These are phyloP conservation scores for Fusarium robinianum DNA, from an alignment of 2,329 filamentous ascomycete genomes.

Conservation along the genomic window DNA sequence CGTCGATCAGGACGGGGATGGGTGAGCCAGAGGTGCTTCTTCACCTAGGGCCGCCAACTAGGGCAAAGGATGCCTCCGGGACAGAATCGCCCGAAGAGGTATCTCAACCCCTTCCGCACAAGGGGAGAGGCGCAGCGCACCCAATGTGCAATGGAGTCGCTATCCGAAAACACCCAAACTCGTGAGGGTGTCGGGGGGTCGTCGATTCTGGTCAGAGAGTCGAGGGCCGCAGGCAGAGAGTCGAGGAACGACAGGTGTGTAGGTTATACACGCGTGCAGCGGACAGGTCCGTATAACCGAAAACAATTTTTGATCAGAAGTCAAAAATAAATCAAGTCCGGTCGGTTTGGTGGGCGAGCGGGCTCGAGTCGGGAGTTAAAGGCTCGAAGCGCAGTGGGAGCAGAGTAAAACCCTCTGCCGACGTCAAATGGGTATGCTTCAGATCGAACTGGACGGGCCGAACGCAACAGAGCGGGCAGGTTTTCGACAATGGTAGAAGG, in stretches of 20 bases:
- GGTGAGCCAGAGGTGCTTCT: slow-evolving; percentile 26
- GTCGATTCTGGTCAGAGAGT: slow-evolving; percentile 15
- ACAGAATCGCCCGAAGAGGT: slow-evolving; percentile 27
- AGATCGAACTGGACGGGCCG: slow-evolving; percentile 20
- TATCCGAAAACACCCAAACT: slow-evolving; percentile 29
- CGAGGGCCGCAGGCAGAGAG: slow-evolving; percentile 15
- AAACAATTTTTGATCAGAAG: slow-evolving; percentile 7
- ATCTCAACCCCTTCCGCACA: slow-evolving; percentile 34
- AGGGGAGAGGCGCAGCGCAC: slow-evolving; percentile 34
- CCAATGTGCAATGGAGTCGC: slow-evolving; percentile 27
- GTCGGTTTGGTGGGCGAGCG: slow-evolving; percentile 17
- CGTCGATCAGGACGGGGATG: slow-evolving; percentile 20
- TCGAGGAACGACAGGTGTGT: slow-evolving; percentile 14
- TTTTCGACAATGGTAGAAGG: slow-evolving; percentile 22
- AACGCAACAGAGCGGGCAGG: slow-evolving; percentile 21
- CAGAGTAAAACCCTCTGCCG: slow-evolving; percentile 19
- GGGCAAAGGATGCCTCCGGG: slow-evolving; percentile 26
- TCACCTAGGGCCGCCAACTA: slow-evolving; percentile 26
- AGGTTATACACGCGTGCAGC: no score
- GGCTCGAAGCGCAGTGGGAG: slow-evolving; percentile 6
- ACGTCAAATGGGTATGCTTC: slow-evolving; percentile 18
- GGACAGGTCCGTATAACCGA: slow-evolving; percentile 25
- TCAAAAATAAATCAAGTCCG: background rate
- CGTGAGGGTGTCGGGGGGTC: slow-evolving; percentile 27
- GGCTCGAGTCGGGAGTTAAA: slow-evolving; percentile 8